Base-by-base conservation (phyloP, 2,329 filamentous ascomycete species). In the Pyrenophora seminiperda region DNA sequence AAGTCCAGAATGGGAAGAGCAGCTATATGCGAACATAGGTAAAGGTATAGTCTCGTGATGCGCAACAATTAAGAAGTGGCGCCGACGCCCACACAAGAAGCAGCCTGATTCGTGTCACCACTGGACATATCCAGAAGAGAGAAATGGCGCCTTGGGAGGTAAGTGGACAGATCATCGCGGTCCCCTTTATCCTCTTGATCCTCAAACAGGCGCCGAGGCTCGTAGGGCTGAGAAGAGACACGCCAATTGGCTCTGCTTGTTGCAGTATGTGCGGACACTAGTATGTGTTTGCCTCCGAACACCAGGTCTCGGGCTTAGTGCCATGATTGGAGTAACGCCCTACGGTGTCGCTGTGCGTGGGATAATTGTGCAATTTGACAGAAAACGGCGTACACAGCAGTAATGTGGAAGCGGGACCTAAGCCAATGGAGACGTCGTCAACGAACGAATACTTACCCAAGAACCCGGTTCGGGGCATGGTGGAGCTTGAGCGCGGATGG, bases 381-480 rank as follows among this genome's bases (percentile, higher is more conserved):
- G 63, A 62, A 71, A 73, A 73, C 70, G 68, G 68, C 60, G 69
- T 53, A 58, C 66, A 70, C 69, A 51, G 57, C 64, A 63, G 63
- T 32, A 49, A 43, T 20, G 42, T 39, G 27, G 14, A 47, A 27
- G 46, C 56, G 45, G 42, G 39, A 42, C 41, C 48, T 33, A 47
- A 42, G 40, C 63, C 61, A 61, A 62, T 57, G 14, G 43, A 49
- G 48, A 54, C 45, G 42, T 56, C 17, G 17, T 20, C 34, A 46
- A 34, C 36, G 41, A 40, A 33, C 47, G 31, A 41, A 44, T 37
- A 22, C 19, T 30, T 32, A 53, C 53, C 67, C 67, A 54, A 44
- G 34, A 59, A 65, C 67, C 67, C 34, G 67, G 67, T 67, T 59
- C 18, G 48, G 48, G 57, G 50, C 53, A 36, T 29, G 36, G 18